Conservation (phyloP, 768 basidiomycete species). For the Leccinellum rugosiceps region DNA sequence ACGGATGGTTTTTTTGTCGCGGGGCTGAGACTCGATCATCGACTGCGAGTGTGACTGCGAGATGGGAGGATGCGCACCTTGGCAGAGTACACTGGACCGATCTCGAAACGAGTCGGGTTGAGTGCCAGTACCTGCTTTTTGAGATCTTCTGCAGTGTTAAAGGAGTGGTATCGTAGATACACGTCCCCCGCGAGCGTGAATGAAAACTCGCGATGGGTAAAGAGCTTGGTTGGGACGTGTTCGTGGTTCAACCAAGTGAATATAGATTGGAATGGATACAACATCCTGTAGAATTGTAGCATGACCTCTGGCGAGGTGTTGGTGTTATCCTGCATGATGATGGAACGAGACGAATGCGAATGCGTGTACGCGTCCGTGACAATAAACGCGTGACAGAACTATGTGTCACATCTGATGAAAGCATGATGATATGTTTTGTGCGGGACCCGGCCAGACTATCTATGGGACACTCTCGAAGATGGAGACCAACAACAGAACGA, state of each 20-base stretch:
- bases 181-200: slow-evolving; percentile 90
- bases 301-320: slow-evolving; percentile 58
- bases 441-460: too few species aligned
- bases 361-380: slow-evolving; percentile 15
- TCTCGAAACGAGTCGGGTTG: slow-evolving; percentile 94
- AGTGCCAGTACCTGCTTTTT: slow-evolving; percentile 83
- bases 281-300: slow-evolving; percentile 78
- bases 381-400: slow-evolving; percentile 13
- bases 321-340: slow-evolving; percentile 14
- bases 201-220: slow-evolving; percentile 93
- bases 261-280: slow-evolving; percentile 94
- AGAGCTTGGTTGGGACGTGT: slow-evolving; percentile 72
- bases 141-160: slow-evolving; percentile 79
- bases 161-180: slow-evolving; percentile 95
- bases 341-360: neutral
- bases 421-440: neutral
- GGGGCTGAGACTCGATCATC: slow-evolving; percentile 51
- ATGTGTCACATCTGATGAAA: slow-evolving; percentile 13
- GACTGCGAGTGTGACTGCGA: neutral
- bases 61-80: slow-evolving; percentile 52
- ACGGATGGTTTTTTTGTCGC: slow-evolving; percentile 82
- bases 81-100: slow-evolving; percentile 90
- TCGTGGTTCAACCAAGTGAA: slow-evolving; percentile 96
- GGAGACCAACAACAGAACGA: neutral
- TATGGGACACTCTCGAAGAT: too few species aligned